A percentile compares a stretch with the other conserved stretches of the same genome.
Evolutionary conservation across 2,329 filamentous ascomycete genomes (phyloP).

Genomic region (Trichoderma brevicompactum): DNA sequence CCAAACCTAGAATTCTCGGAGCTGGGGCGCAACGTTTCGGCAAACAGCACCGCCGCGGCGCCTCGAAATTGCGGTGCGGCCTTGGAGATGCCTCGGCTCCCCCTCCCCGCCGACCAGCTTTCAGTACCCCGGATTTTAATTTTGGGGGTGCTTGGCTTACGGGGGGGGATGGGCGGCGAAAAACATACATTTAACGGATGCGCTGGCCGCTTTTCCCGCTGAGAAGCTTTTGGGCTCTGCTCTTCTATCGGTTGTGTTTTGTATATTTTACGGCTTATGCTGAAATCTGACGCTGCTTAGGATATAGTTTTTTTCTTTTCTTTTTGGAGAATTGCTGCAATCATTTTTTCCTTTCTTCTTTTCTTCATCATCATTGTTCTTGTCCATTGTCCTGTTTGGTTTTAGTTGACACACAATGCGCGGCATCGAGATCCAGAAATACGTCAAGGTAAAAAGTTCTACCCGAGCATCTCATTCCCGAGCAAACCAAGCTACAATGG

Average conservation of each 20-base stretch:
- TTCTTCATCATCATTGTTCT: background rate
- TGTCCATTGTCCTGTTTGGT: background rate
- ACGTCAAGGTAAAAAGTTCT: constrained; percentile 73
- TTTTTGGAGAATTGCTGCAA: background rate
- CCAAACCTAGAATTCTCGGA: background rate
- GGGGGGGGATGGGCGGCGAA: no score
- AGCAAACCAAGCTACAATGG: background rate
- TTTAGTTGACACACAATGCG: constrained; percentile 60
- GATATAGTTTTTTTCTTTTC: background rate
- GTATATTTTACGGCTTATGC: no score
- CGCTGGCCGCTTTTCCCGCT: no score
- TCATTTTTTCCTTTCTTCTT: background rate
- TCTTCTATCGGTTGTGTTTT: no score
- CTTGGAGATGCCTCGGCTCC: constrained; percentile 38
- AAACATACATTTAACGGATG: background rate
- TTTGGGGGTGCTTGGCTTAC: background rate
- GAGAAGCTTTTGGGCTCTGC: no score
- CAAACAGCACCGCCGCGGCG: constrained; percentile 1
- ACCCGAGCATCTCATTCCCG: no score
- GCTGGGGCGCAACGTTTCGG: constrained; percentile 8
- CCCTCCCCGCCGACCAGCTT: constrained; percentile 23
- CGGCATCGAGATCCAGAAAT: constrained; percentile 73
- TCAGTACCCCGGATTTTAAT: constrained; percentile 10
- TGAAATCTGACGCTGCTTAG: no score
- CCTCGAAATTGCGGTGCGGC: background rate